Conservation (phyloP, 2,329 filamentous ascomycete species). For the Didymellaceae sp. region DNA sequence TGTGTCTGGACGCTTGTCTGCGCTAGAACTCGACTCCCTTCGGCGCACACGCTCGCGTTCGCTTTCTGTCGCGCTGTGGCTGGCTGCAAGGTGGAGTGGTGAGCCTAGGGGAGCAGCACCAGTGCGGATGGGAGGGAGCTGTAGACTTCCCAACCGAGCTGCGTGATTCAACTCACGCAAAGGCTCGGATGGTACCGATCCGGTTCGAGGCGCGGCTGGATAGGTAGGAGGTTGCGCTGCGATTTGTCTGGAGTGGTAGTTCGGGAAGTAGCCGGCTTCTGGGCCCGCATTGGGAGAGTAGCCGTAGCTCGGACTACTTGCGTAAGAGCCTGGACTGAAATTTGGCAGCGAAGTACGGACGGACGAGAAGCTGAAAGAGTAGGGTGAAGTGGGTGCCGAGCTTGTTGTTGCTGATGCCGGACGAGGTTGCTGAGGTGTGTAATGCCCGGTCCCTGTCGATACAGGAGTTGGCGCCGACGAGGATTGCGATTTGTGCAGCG, state of each 20-base stretch:
- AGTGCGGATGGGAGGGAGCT: conserved; percentile 47
- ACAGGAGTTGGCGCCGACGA: conserved; percentile 38
- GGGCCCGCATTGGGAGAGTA: conserved; percentile 45
- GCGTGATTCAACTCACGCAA: conserved; percentile 33
- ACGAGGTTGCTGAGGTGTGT: conserved; percentile 35
- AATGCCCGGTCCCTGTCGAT: conserved; percentile 30
- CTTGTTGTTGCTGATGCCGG: conserved; percentile 42
- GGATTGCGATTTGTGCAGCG: conserved; percentile 31
- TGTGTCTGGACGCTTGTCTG: conserved; percentile 38
- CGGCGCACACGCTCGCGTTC: conserved; percentile 36
- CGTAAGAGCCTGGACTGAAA: conserved; percentile 44
- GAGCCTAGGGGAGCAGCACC: conserved; percentile 40
- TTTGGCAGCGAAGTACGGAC: conserved; percentile 45
- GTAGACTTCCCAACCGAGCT: conserved; percentile 40
- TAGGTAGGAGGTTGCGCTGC: conserved; percentile 41
- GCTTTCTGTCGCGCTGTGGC: conserved; percentile 24
- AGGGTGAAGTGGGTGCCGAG: conserved; percentile 45
- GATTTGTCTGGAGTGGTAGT: conserved; percentile 36
- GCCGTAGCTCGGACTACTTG: conserved; percentile 42
- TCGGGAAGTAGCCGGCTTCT: conserved; percentile 44
- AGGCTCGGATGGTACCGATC: conserved; percentile 38
- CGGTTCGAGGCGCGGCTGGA: conserved; percentile 31
- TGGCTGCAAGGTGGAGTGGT: conserved; percentile 34
- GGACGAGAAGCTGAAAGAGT: conserved; percentile 41
- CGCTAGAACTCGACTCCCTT: conserved; percentile 37